These are phyloP conservation scores for Paecilomyces sp. DNA, from an alignment of 2,329 filamentous ascomycete genomes.

Conservation along the genomic window DNA sequence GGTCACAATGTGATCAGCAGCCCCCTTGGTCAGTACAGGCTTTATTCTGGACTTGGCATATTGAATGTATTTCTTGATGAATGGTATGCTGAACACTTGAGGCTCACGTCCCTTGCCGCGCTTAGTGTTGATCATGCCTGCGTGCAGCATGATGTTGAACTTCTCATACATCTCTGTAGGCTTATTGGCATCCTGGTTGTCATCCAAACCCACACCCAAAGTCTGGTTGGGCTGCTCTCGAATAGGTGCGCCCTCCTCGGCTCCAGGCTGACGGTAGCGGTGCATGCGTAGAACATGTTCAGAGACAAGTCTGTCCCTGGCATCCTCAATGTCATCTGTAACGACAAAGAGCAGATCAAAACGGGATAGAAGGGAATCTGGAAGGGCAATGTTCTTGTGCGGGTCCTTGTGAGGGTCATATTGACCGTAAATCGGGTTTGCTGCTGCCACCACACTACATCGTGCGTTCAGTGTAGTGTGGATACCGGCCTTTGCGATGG, in stretches of 20 bases:
- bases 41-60: constrained; percentile 91
- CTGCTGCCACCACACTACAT: constrained; percentile 92
- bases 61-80: constrained; percentile 99
- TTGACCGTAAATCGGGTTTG: constrained; percentile 96
- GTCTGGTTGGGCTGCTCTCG: constrained; percentile 79
- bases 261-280: constrained; percentile 83
- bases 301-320: constrained; percentile 80
- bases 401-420: constrained; percentile 98
- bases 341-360: constrained; percentile 97
- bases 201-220: constrained; percentile 78
- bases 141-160: constrained; percentile 91
- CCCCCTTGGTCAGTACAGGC: constrained; percentile 82
- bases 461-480: constrained; percentile 95
- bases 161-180: constrained; percentile 92
- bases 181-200: constrained; percentile 61
- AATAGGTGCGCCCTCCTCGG: constrained; percentile 89
- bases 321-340: constrained; percentile 95
- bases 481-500: constrained; percentile 96
- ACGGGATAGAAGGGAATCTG: constrained; percentile 92
- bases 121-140: constrained; percentile 74
- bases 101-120: constrained; percentile 68
- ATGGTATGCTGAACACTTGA: constrained; percentile 89
- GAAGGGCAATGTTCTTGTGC: constrained; percentile 95
- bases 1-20: constrained; percentile 82
- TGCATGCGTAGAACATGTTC: constrained; percentile 98